Evolutionary conservation across 192 early-diverging fungal genomes (phyloP), one percentile per base, ranked within the genome.

Genomic region (Podila horticola): DNA sequence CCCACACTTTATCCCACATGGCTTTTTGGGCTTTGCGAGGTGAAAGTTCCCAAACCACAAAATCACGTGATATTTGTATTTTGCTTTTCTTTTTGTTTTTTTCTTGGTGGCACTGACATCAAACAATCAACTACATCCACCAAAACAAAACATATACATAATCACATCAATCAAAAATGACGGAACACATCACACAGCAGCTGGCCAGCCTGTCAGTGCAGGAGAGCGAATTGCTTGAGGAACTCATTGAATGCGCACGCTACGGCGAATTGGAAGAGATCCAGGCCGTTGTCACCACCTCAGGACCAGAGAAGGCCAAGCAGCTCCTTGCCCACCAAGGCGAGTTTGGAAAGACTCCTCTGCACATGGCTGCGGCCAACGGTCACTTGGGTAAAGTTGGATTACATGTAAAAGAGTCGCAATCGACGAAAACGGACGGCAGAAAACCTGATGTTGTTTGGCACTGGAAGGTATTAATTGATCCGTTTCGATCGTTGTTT

Each of bases 331-430:
- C 83, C 7, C 61, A 69, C 34, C 72, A 83, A 61, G 88, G 88
- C 51, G 85, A 89, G 13, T 83, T 66, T 55, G 89, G 88, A 62
- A 88, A 89, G 71, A 93, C 93, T 5, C 89, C 92, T 4, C 76
- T 96, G n/a, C 93, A 94, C 74, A 93, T 93, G 89, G 94, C 95
- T 45, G 79, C 88, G 58, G 95, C 94, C 51, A 96, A 96, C 79
- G 92, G 93, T 51, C 91, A 95, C 68, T 19, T 91, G 55, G 84
- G 90, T 82, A 88, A 59, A 62, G 11, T 55, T 55, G 52, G 52
- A 55, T 7, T 22, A 55, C 13, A 55, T n/a, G 24, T 19, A 20
- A 26, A 6, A 7, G n/a, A 55, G 3, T 24, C 51, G 11, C 6
- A 6, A 2, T 8, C 22, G 2, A 55, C 8, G 11, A 26, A 55